Conservation (phyloP, 2,329 filamentous ascomycete species). For the Nemania diffusa region DNA sequence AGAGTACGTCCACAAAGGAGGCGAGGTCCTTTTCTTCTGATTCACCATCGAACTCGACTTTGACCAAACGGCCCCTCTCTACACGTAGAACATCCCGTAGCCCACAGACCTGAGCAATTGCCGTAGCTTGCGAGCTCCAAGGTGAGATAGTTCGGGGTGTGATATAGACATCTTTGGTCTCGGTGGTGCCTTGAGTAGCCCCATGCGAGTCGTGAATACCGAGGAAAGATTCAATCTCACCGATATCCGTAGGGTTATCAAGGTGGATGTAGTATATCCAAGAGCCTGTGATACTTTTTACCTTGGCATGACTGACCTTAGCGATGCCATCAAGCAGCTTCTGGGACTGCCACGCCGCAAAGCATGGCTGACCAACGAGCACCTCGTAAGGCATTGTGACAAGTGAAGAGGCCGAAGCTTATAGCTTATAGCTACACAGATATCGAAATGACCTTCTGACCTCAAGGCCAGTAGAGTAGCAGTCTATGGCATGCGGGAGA, state of each 20-base stretch:
- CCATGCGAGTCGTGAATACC: slow-evolving; percentile 41
- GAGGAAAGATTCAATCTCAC: slow-evolving; percentile 48
- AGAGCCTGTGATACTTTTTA: slow-evolving; percentile 61
- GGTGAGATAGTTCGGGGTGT: slow-evolving; percentile 89
- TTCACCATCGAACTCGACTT: slow-evolving; percentile 68
- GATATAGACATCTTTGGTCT: slow-evolving; percentile 73
- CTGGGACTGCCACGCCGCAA: slow-evolving; percentile 58
- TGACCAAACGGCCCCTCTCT: slow-evolving; percentile 85
- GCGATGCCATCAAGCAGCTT: slow-evolving; percentile 58
- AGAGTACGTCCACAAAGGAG: slow-evolving; percentile 75
- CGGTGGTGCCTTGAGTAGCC: slow-evolving; percentile 46
- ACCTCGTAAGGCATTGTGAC: slow-evolving; percentile 44
- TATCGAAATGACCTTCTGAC: slow-evolving; percentile 15
- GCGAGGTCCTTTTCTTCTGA: slow-evolving; percentile 58
- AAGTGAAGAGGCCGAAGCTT: slow-evolving; percentile 7
- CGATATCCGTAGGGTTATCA: slow-evolving; percentile 55
- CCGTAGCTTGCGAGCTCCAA: slow-evolving; percentile 88
- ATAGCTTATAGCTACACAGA: not conserved
- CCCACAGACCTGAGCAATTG: slow-evolving; percentile 91
- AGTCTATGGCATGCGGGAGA: slow-evolving; percentile 19
- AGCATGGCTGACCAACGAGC: slow-evolving; percentile 58
- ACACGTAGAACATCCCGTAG: slow-evolving; percentile 74
- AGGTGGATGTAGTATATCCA: slow-evolving; percentile 76
- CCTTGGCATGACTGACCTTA: slow-evolving; percentile 53
- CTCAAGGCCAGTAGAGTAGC: slow-evolving; percentile 16